Evolutionary conservation across 768 basidiomycete genomes (phyloP).

Genomic region (Kwoniella mangroviensis): DNA sequence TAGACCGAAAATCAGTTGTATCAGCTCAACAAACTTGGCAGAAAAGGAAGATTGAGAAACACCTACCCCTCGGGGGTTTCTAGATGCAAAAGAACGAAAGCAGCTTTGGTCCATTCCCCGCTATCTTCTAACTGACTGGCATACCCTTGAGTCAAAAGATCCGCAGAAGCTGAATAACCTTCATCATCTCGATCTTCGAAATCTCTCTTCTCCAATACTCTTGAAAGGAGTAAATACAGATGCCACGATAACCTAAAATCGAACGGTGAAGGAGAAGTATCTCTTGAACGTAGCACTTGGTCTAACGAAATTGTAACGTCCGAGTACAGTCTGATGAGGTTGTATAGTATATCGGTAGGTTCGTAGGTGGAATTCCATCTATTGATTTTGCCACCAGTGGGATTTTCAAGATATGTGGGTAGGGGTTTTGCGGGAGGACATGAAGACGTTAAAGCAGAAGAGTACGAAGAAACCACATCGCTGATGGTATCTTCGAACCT

Average conservation of each 20-base stretch:
- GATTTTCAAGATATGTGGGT: slow-evolving; percentile 50
- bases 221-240: slow-evolving; percentile 82
- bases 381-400: slow-evolving; percentile 1
- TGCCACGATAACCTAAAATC: slow-evolving; percentile 91
- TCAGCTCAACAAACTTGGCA: no score
- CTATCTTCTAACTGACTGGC: slow-evolving; percentile 81
- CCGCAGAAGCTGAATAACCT: slow-evolving; percentile 80
- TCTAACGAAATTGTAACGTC: slow-evolving; percentile 74
- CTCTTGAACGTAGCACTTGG: slow-evolving; percentile 69
- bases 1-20: slow-evolving; percentile 51
- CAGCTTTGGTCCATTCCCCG: slow-evolving; percentile 81
- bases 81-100: slow-evolving; percentile 86
- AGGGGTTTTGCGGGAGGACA: slow-evolving; percentile 52
- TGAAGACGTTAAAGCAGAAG: slow-evolving; percentile 58
- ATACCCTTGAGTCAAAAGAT: slow-evolving; percentile 79
- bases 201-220: slow-evolving; percentile 80
- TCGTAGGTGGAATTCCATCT: slow-evolving; percentile 34
- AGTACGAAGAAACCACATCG: slow-evolving; percentile 70
- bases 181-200: slow-evolving; percentile 76
- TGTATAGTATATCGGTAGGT: slow-evolving; percentile 72
- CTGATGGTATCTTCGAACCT: slow-evolving; percentile 67
- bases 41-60: background rate
- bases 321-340: slow-evolving; percentile 75
- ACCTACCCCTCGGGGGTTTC: slow-evolving; percentile 77
- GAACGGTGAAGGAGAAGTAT: slow-evolving; percentile 73